Evolutionary conservation across 2,329 filamentous ascomycete species (phyloP).

Genomic region (Calcarisporium arbuscula): DNA sequence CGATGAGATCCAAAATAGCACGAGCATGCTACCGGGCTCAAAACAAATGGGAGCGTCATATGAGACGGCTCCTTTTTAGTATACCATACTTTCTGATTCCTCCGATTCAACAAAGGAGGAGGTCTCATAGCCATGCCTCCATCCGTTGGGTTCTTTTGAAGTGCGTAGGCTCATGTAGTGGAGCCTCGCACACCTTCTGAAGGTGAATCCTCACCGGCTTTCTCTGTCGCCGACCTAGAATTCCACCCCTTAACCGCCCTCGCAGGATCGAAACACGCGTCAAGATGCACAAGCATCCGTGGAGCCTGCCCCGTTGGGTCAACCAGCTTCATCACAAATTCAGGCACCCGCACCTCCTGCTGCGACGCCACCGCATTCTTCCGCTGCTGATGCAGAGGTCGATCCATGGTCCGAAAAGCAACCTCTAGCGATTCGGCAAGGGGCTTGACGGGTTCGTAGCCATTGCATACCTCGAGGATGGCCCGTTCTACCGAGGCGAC

Average conservation of each 20-base stretch:
- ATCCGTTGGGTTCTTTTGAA: too few relatives aligned
- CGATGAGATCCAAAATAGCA: too few relatives aligned
- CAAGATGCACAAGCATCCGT: slow-evolving; percentile 8
- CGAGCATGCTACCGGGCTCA: too few relatives aligned
- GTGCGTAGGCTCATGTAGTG: too few relatives aligned
- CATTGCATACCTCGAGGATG: slow-evolving; percentile 21
- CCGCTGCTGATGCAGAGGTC: slow-evolving; percentile 16
- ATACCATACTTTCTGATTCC: too few relatives aligned
- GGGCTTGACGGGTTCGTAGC: slow-evolving; percentile 20
- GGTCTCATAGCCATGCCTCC: too few relatives aligned
- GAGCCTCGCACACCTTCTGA: too few relatives aligned
- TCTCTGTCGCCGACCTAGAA: slow-evolving; percentile 1
- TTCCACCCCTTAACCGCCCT: slow-evolving; percentile 9
- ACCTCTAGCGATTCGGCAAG: slow-evolving; percentile 20
- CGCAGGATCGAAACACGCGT: slow-evolving; percentile 6
- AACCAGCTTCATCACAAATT: slow-evolving; percentile 10
- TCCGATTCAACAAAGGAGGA: too few relatives aligned
- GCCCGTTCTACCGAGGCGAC: slow-evolving; percentile 22
- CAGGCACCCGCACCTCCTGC: not conserved
- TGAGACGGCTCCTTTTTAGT: too few relatives aligned
- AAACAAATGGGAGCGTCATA: too few relatives aligned
- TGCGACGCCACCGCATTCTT: slow-evolving; percentile 1
- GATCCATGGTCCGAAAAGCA: slow-evolving; percentile 20
- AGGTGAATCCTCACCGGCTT: too few relatives aligned
- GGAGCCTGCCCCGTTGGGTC: not conserved